phyloP scores from a whole-genome alignment of 208 protist species.

The Vickermania ingenoplastis region DNA sequence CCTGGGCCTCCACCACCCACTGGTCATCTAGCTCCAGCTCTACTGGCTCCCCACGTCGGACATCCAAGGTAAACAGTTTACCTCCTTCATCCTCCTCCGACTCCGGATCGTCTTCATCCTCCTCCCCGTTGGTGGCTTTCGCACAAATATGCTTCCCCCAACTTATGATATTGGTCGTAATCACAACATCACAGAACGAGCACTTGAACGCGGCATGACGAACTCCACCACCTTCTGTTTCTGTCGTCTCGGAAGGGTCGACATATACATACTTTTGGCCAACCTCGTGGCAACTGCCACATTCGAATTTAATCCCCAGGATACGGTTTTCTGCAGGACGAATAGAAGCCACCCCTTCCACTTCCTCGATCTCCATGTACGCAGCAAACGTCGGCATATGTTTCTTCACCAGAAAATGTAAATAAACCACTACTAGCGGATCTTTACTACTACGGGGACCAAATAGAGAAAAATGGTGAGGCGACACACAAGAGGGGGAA shows the following conservation, averaged over 20 bases:
- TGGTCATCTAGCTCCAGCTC: conserved; percentile 50
- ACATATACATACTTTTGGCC: conserved; percentile 40
- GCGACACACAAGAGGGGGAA: too few species aligned
- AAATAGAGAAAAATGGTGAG: too few species aligned
- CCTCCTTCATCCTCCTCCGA: conserved; percentile 9
- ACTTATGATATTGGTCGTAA: conserved; percentile 30
- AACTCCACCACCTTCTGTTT: conserved; percentile 36
- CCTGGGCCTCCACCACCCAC: conserved; percentile 33
- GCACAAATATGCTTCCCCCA: conserved; percentile 6
- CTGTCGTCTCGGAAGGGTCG: conserved; percentile 24
- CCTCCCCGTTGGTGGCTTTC: conserved; percentile 3
- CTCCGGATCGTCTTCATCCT: conserved; percentile 7
- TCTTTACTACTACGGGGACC: too few species aligned
- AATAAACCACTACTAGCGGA: neutral
- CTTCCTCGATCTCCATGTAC: conserved; percentile 35
- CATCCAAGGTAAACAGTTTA: conserved; percentile 20
- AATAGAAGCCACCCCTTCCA: conserved; percentile 37
- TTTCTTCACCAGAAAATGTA: neutral
- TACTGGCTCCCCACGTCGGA: conserved; percentile 52
- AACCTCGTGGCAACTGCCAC: conserved; percentile 41
- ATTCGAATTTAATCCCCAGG: conserved; percentile 51
- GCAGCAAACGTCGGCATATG: conserved; percentile 52
- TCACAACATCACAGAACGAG: conserved; percentile 32
- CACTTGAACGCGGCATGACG: conserved; percentile 50
- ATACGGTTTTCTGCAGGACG: conserved; percentile 14